A percentile compares a stretch with the other conserved stretches of the same genome.
phyloP scores from a whole-genome alignment of 2,329 filamentous ascomycete species.

The Coniochaeta pulveracea region DNA sequence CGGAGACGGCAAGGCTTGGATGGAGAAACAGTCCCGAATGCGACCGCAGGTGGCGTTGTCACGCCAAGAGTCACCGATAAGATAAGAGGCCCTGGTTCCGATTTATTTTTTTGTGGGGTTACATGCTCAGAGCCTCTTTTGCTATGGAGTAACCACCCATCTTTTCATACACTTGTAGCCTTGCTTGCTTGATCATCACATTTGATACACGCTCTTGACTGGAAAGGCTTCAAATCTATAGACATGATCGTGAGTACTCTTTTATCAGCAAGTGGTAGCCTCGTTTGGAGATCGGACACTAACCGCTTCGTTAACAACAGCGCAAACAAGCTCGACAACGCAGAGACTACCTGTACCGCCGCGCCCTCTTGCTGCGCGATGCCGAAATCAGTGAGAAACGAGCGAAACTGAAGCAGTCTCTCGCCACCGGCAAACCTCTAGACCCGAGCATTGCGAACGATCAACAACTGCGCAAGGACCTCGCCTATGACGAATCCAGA shows the following conservation, averaged over 20 bases:
- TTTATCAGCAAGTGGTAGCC: slow-evolving; percentile 15
- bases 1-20: no score
- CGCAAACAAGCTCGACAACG: slow-evolving; percentile 68
- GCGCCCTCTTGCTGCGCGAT: slow-evolving; percentile 76
- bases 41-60: slow-evolving; percentile 6
- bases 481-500: slow-evolving; percentile 82
- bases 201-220: neutral
- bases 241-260: neutral
- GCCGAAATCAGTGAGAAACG: slow-evolving; percentile 89
- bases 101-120: slow-evolving; percentile 4
- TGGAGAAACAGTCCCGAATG: no score
- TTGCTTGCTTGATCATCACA: no score
- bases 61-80: slow-evolving; percentile 2
- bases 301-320: slow-evolving; percentile 15
- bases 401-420: slow-evolving; percentile 72
- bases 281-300: slow-evolving; percentile 15
- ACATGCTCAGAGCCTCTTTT: neutral
- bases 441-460: slow-evolving; percentile 79
- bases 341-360: slow-evolving; percentile 82
- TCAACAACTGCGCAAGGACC: slow-evolving; percentile 72
- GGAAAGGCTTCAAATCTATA: neutral
- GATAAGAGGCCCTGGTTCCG: slow-evolving; percentile 2
- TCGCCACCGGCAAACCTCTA: slow-evolving; percentile 81
- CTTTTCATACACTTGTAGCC: neutral
- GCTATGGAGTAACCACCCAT: neutral